Conservation (phyloP, 768 basidiomycete species). For the Paxillus involutus region DNA sequence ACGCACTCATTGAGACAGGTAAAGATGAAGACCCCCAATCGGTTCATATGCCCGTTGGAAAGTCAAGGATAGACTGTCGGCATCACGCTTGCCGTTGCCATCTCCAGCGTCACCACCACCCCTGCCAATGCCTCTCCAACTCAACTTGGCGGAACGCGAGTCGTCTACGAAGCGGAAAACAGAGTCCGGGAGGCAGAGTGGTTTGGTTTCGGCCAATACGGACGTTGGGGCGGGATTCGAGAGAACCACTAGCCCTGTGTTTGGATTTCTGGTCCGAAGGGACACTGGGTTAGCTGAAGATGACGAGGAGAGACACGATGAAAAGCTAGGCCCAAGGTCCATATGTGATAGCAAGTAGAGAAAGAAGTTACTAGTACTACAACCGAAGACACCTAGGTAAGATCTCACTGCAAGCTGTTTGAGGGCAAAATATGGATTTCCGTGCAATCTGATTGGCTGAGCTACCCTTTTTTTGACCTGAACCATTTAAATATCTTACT, state of each 20-base stretch:
- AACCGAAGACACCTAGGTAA: too few relatives aligned
- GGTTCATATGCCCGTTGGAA: conserved; percentile 42
- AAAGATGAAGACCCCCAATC: conserved; percentile 39
- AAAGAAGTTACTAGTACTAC: too few relatives aligned
- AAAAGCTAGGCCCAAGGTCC: too few relatives aligned
- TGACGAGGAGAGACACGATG: conserved; percentile 52
- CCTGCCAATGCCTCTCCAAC: conserved; percentile 30
- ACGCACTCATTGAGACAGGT: too few relatives aligned
- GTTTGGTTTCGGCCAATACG: conserved; percentile 49
- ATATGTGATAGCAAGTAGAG: too few relatives aligned
- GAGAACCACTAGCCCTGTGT: conserved; percentile 68
- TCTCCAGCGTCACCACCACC: conserved; percentile 43
- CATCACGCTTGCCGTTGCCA: conserved; percentile 48
- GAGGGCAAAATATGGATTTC: too few relatives aligned
- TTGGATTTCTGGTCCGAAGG: conserved; percentile 56
- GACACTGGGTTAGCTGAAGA: conserved; percentile 56
- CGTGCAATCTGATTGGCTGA: too few relatives aligned
- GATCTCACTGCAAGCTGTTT: too few relatives aligned
- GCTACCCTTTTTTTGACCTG: too few relatives aligned
- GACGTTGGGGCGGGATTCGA: conserved; percentile 36
- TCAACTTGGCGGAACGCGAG: conserved; percentile 36
- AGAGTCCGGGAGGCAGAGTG: conserved; percentile 44
- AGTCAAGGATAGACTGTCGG: conserved; percentile 47
- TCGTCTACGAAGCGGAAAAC: conserved; percentile 26
- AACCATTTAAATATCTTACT: too few relatives aligned